Percentiles rank a stretch among this genome's conserved stretches.
Evolutionary conservation across 805 yeast genomes (phyloP).

Genomic region (Vanderwaltozyma yarrowii): DNA sequence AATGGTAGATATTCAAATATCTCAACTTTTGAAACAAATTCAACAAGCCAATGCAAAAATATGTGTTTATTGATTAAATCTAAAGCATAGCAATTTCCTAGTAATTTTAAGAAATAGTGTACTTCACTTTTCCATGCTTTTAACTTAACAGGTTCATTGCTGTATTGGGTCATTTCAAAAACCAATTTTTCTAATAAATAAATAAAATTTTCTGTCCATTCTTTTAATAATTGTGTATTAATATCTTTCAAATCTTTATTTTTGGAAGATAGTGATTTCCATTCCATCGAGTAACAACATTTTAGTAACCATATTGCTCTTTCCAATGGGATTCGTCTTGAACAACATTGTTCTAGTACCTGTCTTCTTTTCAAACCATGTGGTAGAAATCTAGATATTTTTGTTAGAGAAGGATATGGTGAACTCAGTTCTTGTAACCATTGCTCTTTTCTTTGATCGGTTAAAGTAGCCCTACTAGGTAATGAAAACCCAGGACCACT

Average conservation of each 20-base stretch:
- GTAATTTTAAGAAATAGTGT: conserved; percentile 48
- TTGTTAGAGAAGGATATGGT: conserved; percentile 51
- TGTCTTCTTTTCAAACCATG: conserved; percentile 76
- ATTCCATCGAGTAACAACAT: conserved; percentile 76
- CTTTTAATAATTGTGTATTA: conserved; percentile 53
- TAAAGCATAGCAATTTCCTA: conserved; percentile 60
- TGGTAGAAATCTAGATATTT: conserved; percentile 71
- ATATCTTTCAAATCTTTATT: conserved; percentile 6
- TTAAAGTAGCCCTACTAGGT: conserved; percentile 61
- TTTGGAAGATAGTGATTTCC: conserved; percentile 15
- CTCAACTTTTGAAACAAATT: conserved; percentile 36
- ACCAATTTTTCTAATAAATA: conserved; percentile 34
- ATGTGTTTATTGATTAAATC: conserved; percentile 50
- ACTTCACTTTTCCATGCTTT: conserved; percentile 38
- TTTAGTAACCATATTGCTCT: conserved; percentile 88
- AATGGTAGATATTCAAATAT: conserved; percentile 35
- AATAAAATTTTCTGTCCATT: conserved; percentile 83
- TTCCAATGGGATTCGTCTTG: conserved; percentile 58
- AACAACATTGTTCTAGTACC: conserved; percentile 62
- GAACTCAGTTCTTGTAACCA: conserved; percentile 81
- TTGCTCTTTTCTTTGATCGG: conserved; percentile 72
- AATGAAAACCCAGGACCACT: conserved; percentile 26
- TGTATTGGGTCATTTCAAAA: conserved; percentile 25
- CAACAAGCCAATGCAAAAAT: conserved; percentile 56
- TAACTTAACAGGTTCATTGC: conserved; percentile 21